Evolutionary conservation across 441 rosid species (phyloP).

Genomic region (Croton setiger): DNA sequence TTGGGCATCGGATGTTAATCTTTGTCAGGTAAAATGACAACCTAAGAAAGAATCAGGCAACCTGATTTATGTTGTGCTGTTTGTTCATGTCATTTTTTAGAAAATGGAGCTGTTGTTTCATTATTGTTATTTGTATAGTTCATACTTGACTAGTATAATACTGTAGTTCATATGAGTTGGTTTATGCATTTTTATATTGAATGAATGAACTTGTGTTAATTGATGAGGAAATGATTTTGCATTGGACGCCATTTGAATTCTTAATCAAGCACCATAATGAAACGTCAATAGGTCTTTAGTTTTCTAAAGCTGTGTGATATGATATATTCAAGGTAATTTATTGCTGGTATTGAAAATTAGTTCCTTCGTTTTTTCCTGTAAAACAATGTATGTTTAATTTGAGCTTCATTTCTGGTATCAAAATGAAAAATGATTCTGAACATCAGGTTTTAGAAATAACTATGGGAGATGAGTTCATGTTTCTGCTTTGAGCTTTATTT

Average conservation of each 20-base stretch:
- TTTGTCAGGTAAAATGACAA: slow-evolving; percentile 78
- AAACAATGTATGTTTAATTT: background rate
- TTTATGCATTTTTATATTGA: background rate
- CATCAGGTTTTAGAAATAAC: background rate
- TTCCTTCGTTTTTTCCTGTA: background rate
- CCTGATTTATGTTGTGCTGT: background rate
- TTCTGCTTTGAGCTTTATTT: background rate
- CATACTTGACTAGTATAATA: background rate
- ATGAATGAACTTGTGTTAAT: slow-evolving; percentile 2
- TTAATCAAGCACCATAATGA: background rate
- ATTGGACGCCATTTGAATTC: slow-evolving; percentile 10
- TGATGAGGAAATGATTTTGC: background rate
- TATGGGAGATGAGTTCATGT: background rate
- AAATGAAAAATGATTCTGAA: background rate
- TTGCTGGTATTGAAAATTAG: background rate
- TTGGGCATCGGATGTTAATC: slow-evolving; percentile 93
- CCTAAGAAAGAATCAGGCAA: background rate
- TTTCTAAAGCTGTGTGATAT: no score
- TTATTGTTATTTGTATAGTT: background rate
- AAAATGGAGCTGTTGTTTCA: background rate
- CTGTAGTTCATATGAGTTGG: no score
- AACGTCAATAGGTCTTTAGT: background rate
- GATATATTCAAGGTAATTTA: no score
- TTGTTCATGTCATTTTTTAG: background rate
- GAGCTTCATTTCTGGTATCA: background rate